A percentile compares a stretch with the other conserved stretches of the same genome.
These are phyloP conservation scores for Thalassiosira hispida DNA, from an alignment of 352 stramenopile genomes.

Conservation along the genomic window DNA sequence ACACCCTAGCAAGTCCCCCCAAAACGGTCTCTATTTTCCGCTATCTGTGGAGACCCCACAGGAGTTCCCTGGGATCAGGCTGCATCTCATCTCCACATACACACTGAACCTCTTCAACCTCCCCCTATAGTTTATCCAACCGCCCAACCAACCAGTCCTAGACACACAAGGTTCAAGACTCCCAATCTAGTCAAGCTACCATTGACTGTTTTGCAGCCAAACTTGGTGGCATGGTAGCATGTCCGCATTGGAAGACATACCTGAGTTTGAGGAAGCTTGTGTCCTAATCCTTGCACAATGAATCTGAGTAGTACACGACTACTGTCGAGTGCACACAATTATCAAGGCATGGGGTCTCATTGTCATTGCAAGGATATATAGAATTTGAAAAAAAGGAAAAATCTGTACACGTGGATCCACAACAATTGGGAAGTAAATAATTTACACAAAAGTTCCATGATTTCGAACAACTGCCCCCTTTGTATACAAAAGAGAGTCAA, in stretches of 20 bases:
- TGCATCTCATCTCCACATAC: no score
- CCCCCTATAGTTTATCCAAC: no score
- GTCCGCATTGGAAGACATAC: neutral
- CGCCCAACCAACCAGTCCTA: no score
- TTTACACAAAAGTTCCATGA: neutral
- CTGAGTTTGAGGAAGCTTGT: neutral
- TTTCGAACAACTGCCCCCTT: conserved; percentile 1
- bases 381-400: neutral
- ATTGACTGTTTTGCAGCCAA: neutral
- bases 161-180: no score
- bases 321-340: neutral
- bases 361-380: neutral
- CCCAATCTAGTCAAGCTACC: neutral
- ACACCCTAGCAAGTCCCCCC: no score
- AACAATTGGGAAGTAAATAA: neutral
- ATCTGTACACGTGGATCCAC: neutral
- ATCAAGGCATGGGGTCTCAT: neutral
- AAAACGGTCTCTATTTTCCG: no score
- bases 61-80: no score
- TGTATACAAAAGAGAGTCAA: conserved; percentile 13
- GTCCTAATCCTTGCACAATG: neutral
- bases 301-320: no score
- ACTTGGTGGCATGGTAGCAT: neutral
- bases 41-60: no score
- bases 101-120: no score